Evolutionary conservation across 1,284 basidiomycete species (phyloP).

Genomic region (Ceratobasidium sp.): DNA sequence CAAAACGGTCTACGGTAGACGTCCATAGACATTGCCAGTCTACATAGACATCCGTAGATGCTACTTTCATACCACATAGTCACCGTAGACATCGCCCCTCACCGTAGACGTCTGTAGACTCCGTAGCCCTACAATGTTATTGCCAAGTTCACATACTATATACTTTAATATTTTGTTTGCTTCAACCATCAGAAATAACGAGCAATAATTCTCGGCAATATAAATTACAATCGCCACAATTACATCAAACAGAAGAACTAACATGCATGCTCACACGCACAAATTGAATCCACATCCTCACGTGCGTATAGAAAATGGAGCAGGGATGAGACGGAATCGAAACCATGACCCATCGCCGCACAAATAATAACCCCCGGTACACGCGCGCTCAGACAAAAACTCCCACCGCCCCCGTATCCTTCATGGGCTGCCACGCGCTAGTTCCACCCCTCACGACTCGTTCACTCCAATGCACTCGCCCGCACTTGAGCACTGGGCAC

Average conservation of each 20-base stretch:
- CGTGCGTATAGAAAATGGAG: neutral
- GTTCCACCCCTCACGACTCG: neutral
- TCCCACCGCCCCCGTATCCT: slow-evolving; percentile 17
- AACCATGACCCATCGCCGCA: neutral
- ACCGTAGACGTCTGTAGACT: too few relatives aligned
- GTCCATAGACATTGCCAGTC: too few relatives aligned
- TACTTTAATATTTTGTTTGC: too few relatives aligned
- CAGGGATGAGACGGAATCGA: neutral
- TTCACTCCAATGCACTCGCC: slow-evolving; percentile 15
- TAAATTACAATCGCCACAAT: too few relatives aligned
- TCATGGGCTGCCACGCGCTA: slow-evolving; percentile 20
- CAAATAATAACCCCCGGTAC: neutral
- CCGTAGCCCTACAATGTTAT: neutral
- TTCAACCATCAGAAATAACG: too few relatives aligned
- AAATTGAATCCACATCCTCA: neutral
- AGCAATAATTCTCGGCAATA: too few relatives aligned
- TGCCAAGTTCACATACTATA: too few relatives aligned
- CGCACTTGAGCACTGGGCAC: slow-evolving; percentile 5
- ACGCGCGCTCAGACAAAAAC: slow-evolving; percentile 27
- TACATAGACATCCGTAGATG: too few relatives aligned
- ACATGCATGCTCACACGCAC: neutral
- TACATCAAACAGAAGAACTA: too few relatives aligned
- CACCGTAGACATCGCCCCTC: too few relatives aligned
- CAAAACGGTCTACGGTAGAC: too few relatives aligned
- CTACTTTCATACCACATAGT: too few relatives aligned